A percentile compares a stretch with the other conserved stretches of the same genome.
Conservation (phyloP, 2,329 filamentous ascomycete genomes). For the Arthroderma uncinatum region DNA sequence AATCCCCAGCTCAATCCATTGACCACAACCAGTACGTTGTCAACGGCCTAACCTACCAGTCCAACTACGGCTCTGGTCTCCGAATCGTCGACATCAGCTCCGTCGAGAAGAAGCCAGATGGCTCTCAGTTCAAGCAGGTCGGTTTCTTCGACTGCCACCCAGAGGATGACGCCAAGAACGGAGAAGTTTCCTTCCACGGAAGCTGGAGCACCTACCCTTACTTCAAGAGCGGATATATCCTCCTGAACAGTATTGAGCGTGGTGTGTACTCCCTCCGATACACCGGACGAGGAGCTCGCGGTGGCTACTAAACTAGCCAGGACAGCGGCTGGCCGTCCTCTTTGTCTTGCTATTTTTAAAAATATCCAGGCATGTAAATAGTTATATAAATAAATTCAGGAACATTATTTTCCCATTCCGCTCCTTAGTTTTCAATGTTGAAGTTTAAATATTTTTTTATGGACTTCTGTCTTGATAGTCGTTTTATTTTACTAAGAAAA, state of each 20-base stretch:
- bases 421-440: too few relatives aligned
- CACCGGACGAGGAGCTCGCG: conserved; percentile 8
- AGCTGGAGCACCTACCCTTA: conserved; percentile 42
- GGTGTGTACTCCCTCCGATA: conserved; percentile 41
- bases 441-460: too few relatives aligned
- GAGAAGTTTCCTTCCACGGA: conserved; percentile 33
- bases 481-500: too few relatives aligned
- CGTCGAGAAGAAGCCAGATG: conserved; percentile 31
- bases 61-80: conserved; percentile 43
- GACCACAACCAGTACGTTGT: conserved; percentile 43
- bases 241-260: conserved; percentile 44
- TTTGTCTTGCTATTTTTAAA: neutral
- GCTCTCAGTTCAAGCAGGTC: conserved; percentile 37
- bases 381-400: neutral
- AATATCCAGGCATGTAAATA: conserved; percentile 1
- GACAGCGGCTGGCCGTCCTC: neutral
- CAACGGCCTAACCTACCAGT: conserved; percentile 39
- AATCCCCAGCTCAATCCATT: conserved; percentile 33
- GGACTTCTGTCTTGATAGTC: too few relatives aligned
- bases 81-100: conserved; percentile 24
- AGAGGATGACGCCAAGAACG: conserved; percentile 39
- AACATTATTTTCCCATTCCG: too few relatives aligned
- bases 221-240: conserved; percentile 41
- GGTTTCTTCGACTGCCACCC: conserved; percentile 44
- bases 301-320: neutral